Percentiles rank a stretch among this genome's conserved stretches.
These are phyloP conservation scores for Botrytis pseudocinerea DNA, from an alignment of 2,329 filamentous ascomycete species.

Conservation along the genomic window DNA sequence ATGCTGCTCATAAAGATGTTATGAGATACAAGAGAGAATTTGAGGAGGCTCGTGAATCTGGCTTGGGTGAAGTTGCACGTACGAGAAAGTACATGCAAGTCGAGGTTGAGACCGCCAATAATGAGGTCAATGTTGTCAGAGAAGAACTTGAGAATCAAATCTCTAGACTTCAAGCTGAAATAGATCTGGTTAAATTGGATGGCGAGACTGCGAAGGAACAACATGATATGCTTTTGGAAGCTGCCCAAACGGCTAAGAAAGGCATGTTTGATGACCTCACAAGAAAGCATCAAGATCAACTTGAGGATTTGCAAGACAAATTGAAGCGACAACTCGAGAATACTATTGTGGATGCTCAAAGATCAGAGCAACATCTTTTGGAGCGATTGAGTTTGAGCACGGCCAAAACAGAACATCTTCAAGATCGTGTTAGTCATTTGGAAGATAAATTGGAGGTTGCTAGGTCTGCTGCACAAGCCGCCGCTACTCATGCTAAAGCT, in stretches of 20 bases:
- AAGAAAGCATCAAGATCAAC: slow-evolving; percentile 64
- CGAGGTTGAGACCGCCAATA: slow-evolving; percentile 80
- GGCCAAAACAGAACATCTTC: slow-evolving; percentile 80
- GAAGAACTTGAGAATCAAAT: slow-evolving; percentile 82
- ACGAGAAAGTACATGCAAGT: slow-evolving; percentile 76
- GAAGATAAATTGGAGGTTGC: slow-evolving; percentile 91
- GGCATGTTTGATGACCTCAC: slow-evolving; percentile 52
- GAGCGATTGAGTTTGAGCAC: slow-evolving; percentile 81
- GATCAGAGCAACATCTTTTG: slow-evolving; percentile 74
- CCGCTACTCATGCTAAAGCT: slow-evolving; percentile 35
- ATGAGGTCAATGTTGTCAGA: slow-evolving; percentile 80
- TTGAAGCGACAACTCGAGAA: slow-evolving; percentile 74
- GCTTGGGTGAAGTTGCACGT: slow-evolving; percentile 76
- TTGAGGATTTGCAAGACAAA: slow-evolving; percentile 74
- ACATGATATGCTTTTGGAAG: slow-evolving; percentile 81
- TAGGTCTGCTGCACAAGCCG: slow-evolving; percentile 70
- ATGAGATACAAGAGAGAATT: slow-evolving; percentile 73
- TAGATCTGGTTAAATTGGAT: slow-evolving; percentile 77
- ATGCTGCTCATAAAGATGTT: slow-evolving; percentile 50
- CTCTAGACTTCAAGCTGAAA: slow-evolving; percentile 66
- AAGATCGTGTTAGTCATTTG: slow-evolving; percentile 80
- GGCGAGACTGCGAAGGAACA: slow-evolving; percentile 78
- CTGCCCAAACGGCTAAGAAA: slow-evolving; percentile 69
- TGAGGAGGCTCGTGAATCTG: slow-evolving; percentile 78
- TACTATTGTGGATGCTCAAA: slow-evolving; percentile 77